Base-by-base conservation (phyloP, 176 grass and related monocot species). In the Guadua angustifolia region DNA sequence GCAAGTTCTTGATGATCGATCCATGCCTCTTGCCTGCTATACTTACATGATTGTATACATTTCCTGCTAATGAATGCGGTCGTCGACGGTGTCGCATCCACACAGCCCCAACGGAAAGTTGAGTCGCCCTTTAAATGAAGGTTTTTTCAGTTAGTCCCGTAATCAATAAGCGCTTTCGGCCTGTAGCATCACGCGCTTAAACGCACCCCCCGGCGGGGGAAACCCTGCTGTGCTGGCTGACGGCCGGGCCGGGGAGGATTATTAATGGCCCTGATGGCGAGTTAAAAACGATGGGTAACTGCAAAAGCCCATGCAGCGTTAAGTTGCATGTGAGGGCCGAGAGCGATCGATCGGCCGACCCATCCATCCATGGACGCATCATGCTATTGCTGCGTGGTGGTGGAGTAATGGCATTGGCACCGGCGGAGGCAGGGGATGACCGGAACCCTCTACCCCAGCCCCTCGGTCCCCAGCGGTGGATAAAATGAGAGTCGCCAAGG, bases 211-310 rank as follows among this genome's bases (percentile, higher is more conserved):
- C 8, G 44, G 12, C n/a, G 9, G 57, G 4, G 19, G 9, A 53
- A 53, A 21, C 53, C 18, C 19, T 56, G 7, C 57, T 62, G 10
- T 56, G 7, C 57, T 62, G 10, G n/a, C 56, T 11, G 57, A 59
- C 24, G 57, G 57, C 9, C 9, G 4, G n/a, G n/a, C n/a, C n/a
- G n/a, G n/a, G 57, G 22, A 15, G 57, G 59, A 47, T 74, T 74
- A 47, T 74, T 81, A 57, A 74, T 86, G 77, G 38, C 69, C 32
- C 21, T 61, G 77, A 85, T 83, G 52, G 45, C 76, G 58, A 74
- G 61, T 79, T 51, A 26, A 88, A 88, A 83, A 45, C 38, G 87
- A 92, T 83, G 83, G n/a, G 81, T 79, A 92, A 86, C 90, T 82
- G 58, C 79, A 89, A 79, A 89, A 82, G 79, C 78, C 79, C 73